Conservation (phyloP, 192 early-diverging fungal species). For the Mortierella claussenii region DNA sequence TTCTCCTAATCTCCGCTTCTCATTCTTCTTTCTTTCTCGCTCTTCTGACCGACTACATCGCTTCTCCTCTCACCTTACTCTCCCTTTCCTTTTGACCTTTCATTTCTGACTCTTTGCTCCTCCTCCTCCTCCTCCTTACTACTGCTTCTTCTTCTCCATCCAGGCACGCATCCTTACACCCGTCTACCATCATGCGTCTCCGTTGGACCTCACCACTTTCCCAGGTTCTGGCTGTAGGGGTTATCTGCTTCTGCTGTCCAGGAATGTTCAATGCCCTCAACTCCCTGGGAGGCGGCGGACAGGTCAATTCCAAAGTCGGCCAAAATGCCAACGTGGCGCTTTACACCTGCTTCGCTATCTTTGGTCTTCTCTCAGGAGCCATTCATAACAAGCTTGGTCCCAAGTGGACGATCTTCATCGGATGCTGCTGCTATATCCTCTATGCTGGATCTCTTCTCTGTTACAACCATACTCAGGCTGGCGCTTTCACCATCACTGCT, state of each 20-base stretch:
- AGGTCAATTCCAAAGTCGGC: constrained; percentile 65
- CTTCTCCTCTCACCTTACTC: not conserved
- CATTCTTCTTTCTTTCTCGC: not conserved
- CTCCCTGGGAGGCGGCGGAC: constrained; percentile 74
- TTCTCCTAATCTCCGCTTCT: not conserved
- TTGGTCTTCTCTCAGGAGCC: constrained; percentile 78
- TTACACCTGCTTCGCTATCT: constrained; percentile 81
- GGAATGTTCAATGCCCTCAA: constrained; percentile 83
- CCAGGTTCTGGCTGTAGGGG: constrained; percentile 77
- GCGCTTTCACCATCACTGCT: constrained; percentile 74
- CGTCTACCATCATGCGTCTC: constrained; percentile 17
- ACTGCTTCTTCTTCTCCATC: not conserved
- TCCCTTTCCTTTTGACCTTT: not conserved
- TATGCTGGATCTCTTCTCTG: constrained; percentile 83
- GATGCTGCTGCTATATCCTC: constrained; percentile 76
- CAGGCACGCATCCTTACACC: not conserved
- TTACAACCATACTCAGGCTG: constrained; percentile 68
- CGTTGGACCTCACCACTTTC: constrained; percentile 69
- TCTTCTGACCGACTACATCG: not conserved
- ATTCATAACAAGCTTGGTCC: constrained; percentile 85
- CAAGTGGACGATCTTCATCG: constrained; percentile 72
- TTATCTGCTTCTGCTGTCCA: constrained; percentile 82
- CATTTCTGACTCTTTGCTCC: not conserved
- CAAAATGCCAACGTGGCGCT: constrained; percentile 84
- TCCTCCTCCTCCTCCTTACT: not conserved